These are phyloP conservation scores for Candida maris DNA, from an alignment of 805 yeast genomes.

Conservation along the genomic window DNA sequence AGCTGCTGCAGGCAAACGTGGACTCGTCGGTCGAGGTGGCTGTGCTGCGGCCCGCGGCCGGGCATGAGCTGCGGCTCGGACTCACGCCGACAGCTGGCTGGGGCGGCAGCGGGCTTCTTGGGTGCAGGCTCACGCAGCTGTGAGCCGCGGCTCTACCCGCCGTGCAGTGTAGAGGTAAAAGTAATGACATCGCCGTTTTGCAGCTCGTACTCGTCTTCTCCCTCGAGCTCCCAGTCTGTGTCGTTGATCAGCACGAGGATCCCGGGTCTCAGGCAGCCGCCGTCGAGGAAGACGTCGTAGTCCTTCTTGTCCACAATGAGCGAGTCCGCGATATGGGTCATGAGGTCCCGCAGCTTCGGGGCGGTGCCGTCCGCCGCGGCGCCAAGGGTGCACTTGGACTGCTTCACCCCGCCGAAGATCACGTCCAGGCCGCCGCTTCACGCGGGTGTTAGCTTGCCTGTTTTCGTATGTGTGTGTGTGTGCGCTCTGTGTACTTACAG, in stretches of 20 bases:
- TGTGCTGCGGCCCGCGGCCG: constrained; percentile 20
- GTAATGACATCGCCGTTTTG: constrained; percentile 75
- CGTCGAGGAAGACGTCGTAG: constrained; percentile 73
- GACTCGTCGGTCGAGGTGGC: constrained; percentile 19
- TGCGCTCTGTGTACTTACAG: constrained; percentile 26
- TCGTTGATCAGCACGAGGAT: constrained; percentile 88
- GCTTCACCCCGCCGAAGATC: constrained; percentile 58
- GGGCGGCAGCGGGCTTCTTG: constrained; percentile 67
- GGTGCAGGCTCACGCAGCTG: constrained; percentile 54
- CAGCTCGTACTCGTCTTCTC: constrained; percentile 75
- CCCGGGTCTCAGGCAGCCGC: constrained; percentile 84
- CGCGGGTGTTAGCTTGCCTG: constrained; percentile 2
- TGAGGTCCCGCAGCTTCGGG: constrained; percentile 42
- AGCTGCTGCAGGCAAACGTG: constrained; percentile 36
- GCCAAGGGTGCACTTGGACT: constrained; percentile 43
- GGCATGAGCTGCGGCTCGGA: constrained; percentile 20
- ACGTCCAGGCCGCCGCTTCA: constrained; percentile 78
- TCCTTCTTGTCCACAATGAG: constrained; percentile 61
- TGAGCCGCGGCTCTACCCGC: constrained; percentile 55
- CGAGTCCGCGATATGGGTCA: constrained; percentile 49
- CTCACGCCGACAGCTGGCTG: constrained; percentile 51
- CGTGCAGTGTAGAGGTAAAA: constrained; percentile 91
- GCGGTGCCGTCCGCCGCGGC: constrained; percentile 21
- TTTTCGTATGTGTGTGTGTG: background rate
- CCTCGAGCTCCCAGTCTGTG: constrained; percentile 96